These are phyloP conservation scores for Yamadazyma conglobata DNA, from an alignment of 1,139 yeast species.

Conservation along the genomic window DNA sequence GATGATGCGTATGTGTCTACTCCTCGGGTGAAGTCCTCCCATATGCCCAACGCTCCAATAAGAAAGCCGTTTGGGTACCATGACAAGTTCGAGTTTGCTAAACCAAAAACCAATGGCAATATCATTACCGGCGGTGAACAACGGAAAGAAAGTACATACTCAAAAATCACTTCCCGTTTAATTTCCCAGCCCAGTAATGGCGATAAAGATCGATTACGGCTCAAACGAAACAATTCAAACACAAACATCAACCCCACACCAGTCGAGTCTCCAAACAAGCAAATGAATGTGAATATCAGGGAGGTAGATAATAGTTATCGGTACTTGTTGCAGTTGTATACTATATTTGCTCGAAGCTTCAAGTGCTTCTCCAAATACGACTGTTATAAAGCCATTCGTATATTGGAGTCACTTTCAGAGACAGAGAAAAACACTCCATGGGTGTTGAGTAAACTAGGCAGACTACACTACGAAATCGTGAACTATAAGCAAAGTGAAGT, in stretches of 20 bases:
- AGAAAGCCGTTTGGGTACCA: constrained; percentile 35
- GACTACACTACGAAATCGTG: constrained; percentile 82
- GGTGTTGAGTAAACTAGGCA: constrained; percentile 78
- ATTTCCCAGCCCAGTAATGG: constrained; percentile 41
- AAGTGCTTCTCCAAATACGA: constrained; percentile 67
- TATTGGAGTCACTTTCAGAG: constrained; percentile 60
- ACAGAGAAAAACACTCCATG: constrained; percentile 75
- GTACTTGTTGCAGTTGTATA: constrained; percentile 50
- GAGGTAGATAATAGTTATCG: constrained; percentile 42
- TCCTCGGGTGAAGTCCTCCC: constrained; percentile 42
- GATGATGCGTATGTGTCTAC: constrained; percentile 39
- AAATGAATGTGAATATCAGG: constrained; percentile 14
- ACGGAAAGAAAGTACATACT: constrained; percentile 31
- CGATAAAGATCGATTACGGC: constrained; percentile 12
- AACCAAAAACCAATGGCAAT: constrained; percentile 22
- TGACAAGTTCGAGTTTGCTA: constrained; percentile 29
- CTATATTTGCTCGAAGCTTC: constrained; percentile 61
- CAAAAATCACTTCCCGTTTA: constrained; percentile 52
- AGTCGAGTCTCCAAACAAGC: constrained; percentile 1
- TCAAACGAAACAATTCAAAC: constrained; percentile 30
- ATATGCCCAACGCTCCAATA: constrained; percentile 53
- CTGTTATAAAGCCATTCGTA: constrained; percentile 75
- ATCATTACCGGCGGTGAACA: constrained; percentile 19
- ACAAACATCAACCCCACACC: constrained; percentile 6
- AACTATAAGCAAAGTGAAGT: constrained; percentile 75